Percentiles rank a stretch among this genome's conserved stretches.
These are phyloP conservation scores for Soucietia sequanensis DNA, from an alignment of 805 yeast genomes.

Conservation along the genomic window DNA sequence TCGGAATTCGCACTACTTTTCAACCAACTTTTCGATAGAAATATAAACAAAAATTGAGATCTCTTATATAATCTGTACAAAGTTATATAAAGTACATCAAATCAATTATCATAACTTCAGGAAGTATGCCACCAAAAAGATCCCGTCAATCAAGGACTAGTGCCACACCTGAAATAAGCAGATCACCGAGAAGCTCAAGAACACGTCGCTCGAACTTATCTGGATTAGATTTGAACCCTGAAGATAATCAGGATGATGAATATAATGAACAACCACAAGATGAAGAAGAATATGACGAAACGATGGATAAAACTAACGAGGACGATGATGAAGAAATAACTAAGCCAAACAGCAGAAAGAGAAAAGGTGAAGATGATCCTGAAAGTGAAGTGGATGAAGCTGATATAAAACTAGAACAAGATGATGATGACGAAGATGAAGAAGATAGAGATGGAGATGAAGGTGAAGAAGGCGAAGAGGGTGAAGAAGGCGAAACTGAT, in stretches of 20 bases:
- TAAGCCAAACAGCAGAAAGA: slow-evolving; percentile 4
- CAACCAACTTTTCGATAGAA: no score
- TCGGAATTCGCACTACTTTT: no score
- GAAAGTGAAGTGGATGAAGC: slow-evolving; percentile 17
- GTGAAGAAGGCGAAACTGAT: slow-evolving; percentile 11
- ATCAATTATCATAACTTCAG: neutral
- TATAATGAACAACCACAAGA: slow-evolving; percentile 12
- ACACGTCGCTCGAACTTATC: slow-evolving; percentile 10
- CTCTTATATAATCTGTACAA: no score
- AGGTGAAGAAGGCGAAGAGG: slow-evolving; percentile 21
- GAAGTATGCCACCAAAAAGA: neutral
- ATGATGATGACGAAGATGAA: slow-evolving; percentile 17
- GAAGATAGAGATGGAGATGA: slow-evolving; percentile 22
- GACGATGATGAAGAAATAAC: slow-evolving; percentile 19
- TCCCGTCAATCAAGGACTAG: slow-evolving; percentile 6
- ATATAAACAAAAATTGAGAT: no score
- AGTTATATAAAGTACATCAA: no score
- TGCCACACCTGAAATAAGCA: slow-evolving; percentile 3
- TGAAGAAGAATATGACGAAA: slow-evolving; percentile 12
- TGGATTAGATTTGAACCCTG: slow-evolving; percentile 17
- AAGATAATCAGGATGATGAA: slow-evolving; percentile 14
- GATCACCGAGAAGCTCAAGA: slow-evolving; percentile 4
- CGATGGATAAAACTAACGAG: slow-evolving; percentile 22
- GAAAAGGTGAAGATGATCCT: slow-evolving; percentile 13
- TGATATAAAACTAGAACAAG: slow-evolving; percentile 12